phyloP scores from a whole-genome alignment of 441 rosid genomes.

The Gossypium davidsonii region DNA sequence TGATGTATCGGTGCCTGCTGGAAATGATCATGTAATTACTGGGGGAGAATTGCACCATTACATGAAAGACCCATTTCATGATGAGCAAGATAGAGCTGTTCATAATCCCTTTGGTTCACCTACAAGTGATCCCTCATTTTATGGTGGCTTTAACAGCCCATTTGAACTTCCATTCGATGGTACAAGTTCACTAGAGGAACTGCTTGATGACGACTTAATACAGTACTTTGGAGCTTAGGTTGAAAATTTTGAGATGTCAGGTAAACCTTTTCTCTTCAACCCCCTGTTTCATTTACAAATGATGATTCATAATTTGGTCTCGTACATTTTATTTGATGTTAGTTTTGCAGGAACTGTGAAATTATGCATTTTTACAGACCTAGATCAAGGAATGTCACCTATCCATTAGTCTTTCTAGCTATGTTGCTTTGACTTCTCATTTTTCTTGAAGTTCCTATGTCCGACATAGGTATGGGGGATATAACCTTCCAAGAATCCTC shows the following conservation, averaged over 20 bases:
- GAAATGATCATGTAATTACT: constrained; percentile 33
- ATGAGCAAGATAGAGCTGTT: constrained; percentile 50
- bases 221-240: constrained; percentile 56
- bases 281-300: background rate
- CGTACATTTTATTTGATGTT: background rate
- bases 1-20: constrained; percentile 27
- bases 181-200: constrained; percentile 28
- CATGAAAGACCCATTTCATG: constrained; percentile 32
- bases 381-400: constrained; percentile 8
- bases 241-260: constrained; percentile 5
- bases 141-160: constrained; percentile 31
- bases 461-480: background rate
- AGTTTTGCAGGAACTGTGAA: constrained; percentile 14
- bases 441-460: background rate
- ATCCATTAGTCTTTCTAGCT: constrained; percentile 4
- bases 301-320: background rate
- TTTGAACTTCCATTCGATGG: constrained; percentile 24
- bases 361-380: constrained; percentile 14
- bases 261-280: constrained; percentile 10
- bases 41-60: constrained; percentile 35
- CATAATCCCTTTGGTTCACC: constrained; percentile 53
- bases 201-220: constrained; percentile 46
- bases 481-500: background rate
- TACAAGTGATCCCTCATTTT: constrained; percentile 35
- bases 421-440: background rate